Evolutionary conservation across 2,329 filamentous ascomycete genomes (phyloP).

Genomic region (Fusarium sp.): DNA sequence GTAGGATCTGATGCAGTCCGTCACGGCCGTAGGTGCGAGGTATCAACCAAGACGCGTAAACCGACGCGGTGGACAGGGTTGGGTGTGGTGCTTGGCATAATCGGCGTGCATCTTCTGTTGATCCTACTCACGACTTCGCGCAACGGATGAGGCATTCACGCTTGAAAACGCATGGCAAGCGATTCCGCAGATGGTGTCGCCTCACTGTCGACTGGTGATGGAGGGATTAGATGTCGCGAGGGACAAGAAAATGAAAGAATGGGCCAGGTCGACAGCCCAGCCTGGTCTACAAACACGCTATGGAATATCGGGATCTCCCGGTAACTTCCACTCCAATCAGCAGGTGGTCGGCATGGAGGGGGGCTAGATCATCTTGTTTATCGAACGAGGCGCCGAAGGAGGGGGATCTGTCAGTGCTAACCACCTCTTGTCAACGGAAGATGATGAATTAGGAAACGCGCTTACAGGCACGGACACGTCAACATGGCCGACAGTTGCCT

Average conservation of each 20-base stretch:
- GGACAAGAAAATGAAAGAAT: not conserved
- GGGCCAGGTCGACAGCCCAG: not conserved
- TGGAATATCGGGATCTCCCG: not conserved
- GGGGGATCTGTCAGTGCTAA: not conserved
- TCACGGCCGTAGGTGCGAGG: not conserved
- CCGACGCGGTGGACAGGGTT: not conserved
- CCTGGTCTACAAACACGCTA: not conserved
- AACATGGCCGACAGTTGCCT: not conserved
- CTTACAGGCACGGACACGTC: slow-evolving; percentile 1
- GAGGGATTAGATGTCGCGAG: not conserved
- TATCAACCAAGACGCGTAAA: not conserved
- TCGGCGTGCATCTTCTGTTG: not conserved
- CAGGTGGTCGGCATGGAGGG: not conserved
- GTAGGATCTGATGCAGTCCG: not conserved
- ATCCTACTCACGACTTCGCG: not conserved
- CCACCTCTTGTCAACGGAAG: not conserved
- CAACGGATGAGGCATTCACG: not conserved
- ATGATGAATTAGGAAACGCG: not conserved
- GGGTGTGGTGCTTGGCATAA: not conserved
- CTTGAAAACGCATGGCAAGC: not conserved
- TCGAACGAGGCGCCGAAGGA: not conserved
- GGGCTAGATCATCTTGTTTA: not conserved
- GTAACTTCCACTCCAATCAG: not conserved
- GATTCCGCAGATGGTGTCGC: not conserved
- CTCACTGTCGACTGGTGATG: not conserved